Evolutionary conservation across 371 early-diverging fungal species (phyloP), one percentile per base, ranked within the genome.

Genomic region (Phascolomyces articulosus): DNA sequence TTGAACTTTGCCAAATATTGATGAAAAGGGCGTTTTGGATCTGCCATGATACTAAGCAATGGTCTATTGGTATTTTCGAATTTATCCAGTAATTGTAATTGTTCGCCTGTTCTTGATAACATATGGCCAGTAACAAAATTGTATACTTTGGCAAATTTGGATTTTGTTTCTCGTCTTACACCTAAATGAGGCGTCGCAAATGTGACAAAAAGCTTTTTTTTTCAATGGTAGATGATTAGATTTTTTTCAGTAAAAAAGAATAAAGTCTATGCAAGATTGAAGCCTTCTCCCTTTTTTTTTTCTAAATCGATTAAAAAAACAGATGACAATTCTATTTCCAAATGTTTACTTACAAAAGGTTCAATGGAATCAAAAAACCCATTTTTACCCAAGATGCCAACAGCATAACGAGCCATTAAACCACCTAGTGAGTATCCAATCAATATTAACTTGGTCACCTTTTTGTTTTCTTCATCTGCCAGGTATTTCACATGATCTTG

Each of bases 401-500:
- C 72, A 0, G 87, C 85, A 75, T 89, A 94, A 16, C 95, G 83
- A 26, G 79, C 63, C 38, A 95, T 86, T 41, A 95, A 69, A 0
- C 95, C 95, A 44, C 95, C 95, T 3, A 92, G 72, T 0, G 93
- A 93, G 68, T 95, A 93, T 7, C 95, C 95, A 47, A 95, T 72
- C 48, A 91, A 75, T 4, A 90, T 90, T 20, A 92, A 71, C 21
- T 82, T 80, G 9, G 76, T 77, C 4, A 93, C 84, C 38, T 64
- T 74, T 27, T 57, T 66, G 15, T 48, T 34, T 40, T 67, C 68
- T 11, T 63, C 53, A 6, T 65, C 41, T 26, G 29, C 60, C 8
- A 58, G 29, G 20, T 48, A 44, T n/a, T 68, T 55, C 29, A 74
- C 68, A 47, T 63, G 64, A 21, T 58, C 49, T 47, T 60, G 59